These are phyloP conservation scores for Adansonia digitata DNA, from an alignment of 345 rosid species.

Conservation along the genomic window DNA sequence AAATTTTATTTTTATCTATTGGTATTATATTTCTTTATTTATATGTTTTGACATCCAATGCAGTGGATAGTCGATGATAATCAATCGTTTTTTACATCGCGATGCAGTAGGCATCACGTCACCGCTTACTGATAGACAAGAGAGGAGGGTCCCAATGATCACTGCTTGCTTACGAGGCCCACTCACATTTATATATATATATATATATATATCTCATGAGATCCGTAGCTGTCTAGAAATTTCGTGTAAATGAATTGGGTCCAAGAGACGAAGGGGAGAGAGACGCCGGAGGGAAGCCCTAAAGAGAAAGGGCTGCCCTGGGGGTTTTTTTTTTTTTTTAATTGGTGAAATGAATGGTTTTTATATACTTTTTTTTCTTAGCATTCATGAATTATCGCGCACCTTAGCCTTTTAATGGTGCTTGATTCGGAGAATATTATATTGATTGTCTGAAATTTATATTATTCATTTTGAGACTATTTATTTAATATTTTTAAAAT, in stretches of 20 bases:
- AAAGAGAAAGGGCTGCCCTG: background rate
- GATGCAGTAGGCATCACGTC: conserved; percentile 21
- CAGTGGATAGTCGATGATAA: conserved; percentile 31
- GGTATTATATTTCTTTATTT: no score
- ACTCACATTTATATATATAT: background rate
- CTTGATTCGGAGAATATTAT: no score
- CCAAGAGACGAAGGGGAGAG: no score
- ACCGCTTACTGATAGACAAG: background rate
- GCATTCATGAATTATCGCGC: background rate
- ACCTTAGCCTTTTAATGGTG: background rate
- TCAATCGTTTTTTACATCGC: conserved; percentile 13
- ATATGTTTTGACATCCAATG: background rate
- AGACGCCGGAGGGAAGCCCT: background rate
- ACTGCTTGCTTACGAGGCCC: conserved; percentile 29
- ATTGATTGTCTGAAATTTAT: no score
- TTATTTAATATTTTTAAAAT: no score
- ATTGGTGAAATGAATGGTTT: conserved; percentile 13
- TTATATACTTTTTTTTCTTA: background rate
- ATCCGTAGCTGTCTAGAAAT: no score
- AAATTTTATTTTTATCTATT: no score
- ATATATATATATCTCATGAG: conserved; percentile 20
- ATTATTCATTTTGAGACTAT: no score
- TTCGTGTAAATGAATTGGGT: conserved; percentile 18
- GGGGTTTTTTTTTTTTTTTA: background rate
- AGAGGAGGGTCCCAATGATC: background rate